Evolutionary conservation across 169 alveolate genomes (phyloP).

Genomic region (Hepatocystis sp.): DNA sequence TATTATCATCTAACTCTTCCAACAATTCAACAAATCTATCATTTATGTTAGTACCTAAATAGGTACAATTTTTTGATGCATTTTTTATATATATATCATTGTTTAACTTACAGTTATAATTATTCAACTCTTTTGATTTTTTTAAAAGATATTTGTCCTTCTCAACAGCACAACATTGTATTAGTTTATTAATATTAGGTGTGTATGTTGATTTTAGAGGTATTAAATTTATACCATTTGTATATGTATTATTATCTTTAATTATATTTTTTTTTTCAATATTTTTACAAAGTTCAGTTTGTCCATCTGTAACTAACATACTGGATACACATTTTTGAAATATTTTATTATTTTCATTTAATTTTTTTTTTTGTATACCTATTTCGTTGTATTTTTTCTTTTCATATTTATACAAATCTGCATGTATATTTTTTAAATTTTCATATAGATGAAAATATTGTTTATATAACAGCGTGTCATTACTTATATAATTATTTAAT

Average conservation of each 20-base stretch:
- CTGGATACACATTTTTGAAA: too few relatives aligned
- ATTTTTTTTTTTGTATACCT: neutral
- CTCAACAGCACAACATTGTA: constrained; percentile 47
- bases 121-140: constrained; percentile 69
- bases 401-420: constrained; percentile 66
- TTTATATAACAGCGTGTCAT: constrained; percentile 50
- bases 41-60: constrained; percentile 40
- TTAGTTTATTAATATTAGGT: constrained; percentile 52
- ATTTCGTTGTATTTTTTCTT: constrained; percentile 38
- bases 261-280: too few relatives aligned
- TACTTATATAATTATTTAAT: constrained; percentile 55
- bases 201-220: constrained; percentile 52
- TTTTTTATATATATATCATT: constrained; percentile 74
- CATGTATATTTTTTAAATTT: constrained; percentile 31
- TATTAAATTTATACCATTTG: constrained; percentile 2
- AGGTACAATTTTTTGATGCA: constrained; percentile 49
- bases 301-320: too few relatives aligned
- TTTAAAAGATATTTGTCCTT: constrained; percentile 55
- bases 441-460: constrained; percentile 33
- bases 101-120: constrained; percentile 53
- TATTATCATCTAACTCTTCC: constrained; percentile 74
- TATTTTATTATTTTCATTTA: too few relatives aligned
- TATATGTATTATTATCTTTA: too few relatives aligned
- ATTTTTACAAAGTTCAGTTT: too few relatives aligned
- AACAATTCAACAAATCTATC: constrained; percentile 54